Evolutionary conservation across 2,329 filamentous ascomycete species (phyloP).

Genomic region (Fusarium sp.): DNA sequence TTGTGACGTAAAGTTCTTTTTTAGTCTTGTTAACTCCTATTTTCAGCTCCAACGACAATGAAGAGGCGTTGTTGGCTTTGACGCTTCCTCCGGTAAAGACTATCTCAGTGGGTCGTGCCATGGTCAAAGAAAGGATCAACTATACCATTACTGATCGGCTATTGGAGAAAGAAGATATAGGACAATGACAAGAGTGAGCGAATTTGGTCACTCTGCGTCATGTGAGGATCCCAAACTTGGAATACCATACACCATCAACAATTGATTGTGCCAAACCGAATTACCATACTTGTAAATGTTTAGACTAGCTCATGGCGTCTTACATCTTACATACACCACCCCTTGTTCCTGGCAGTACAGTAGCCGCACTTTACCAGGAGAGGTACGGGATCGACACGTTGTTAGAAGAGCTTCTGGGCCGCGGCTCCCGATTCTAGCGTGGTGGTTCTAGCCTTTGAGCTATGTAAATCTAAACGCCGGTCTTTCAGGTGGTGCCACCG

Average conservation of each 20-base stretch:
- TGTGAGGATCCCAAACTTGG: not conserved
- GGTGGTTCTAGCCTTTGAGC: not conserved
- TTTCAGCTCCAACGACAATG: not conserved
- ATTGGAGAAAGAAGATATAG: not conserved
- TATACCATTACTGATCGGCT: not conserved
- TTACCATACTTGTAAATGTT: not conserved
- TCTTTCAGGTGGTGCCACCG: not conserved
- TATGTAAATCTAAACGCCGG: slow-evolving; percentile 14
- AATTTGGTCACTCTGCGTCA: not conserved
- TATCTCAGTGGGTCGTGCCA: not conserved
- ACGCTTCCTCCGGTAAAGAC: not conserved
- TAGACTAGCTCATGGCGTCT: slow-evolving; percentile 7
- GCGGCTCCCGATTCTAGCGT: slow-evolving; percentile 12
- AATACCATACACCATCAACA: not conserved
- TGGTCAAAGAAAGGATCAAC: not conserved
- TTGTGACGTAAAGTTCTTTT: not conserved
- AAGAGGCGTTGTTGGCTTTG: not conserved
- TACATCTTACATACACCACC: not conserved
- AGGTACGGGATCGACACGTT: not conserved
- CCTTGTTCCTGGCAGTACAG: slow-evolving; percentile 6
- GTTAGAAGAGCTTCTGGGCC: not conserved
- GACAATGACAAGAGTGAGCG: not conserved
- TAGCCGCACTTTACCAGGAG: not conserved
- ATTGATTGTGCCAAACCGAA: not conserved
- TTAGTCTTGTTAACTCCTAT: not conserved